phyloP scores from a whole-genome alignment of 805 yeast species.

The Suhomyces sp. region DNA sequence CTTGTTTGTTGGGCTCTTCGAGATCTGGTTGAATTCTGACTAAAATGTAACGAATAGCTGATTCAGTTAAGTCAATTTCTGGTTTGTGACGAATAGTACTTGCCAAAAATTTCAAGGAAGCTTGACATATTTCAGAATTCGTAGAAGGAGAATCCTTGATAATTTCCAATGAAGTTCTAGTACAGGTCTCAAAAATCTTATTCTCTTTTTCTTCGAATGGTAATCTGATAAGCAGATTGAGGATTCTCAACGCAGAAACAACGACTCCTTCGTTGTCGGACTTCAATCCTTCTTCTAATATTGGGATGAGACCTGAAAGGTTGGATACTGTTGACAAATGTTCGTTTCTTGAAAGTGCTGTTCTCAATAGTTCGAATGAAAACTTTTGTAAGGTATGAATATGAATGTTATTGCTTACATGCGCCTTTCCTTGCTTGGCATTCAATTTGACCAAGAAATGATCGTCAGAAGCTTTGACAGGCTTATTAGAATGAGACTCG shows the following conservation, averaged over 20 bases:
- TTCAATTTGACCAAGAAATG: slow-evolving; percentile 76
- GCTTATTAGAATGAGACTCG: slow-evolving; percentile 16
- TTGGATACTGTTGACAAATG: slow-evolving; percentile 56
- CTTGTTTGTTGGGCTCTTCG: slow-evolving; percentile 85
- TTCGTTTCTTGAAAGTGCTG: slow-evolving; percentile 63
- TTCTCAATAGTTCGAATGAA: slow-evolving; percentile 70
- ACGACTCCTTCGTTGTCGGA: slow-evolving; percentile 79
- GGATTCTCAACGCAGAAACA: slow-evolving; percentile 60
- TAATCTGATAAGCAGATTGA: slow-evolving; percentile 57
- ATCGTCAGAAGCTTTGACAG: slow-evolving; percentile 44
- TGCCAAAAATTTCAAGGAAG: slow-evolving; percentile 70
- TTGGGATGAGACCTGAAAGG: slow-evolving; percentile 71
- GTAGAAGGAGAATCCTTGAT: slow-evolving; percentile 77
- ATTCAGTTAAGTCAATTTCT: slow-evolving; percentile 61
- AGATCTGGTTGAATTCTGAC: slow-evolving; percentile 78
- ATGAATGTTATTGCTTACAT: slow-evolving; percentile 54
- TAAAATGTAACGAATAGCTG: slow-evolving; percentile 71
- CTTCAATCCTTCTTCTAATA: slow-evolving; percentile 56
- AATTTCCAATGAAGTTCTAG: slow-evolving; percentile 58
- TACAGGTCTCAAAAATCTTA: slow-evolving; percentile 52
- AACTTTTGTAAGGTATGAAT: slow-evolving; percentile 67
- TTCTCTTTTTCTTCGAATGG: slow-evolving; percentile 58
- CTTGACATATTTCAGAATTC: slow-evolving; percentile 74
- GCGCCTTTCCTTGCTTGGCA: slow-evolving; percentile 53
- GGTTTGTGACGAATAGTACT: slow-evolving; percentile 67